Percentiles rank a stretch among this genome's conserved stretches.
Conservation (phyloP, 495 filamentous ascomycete species). For the Aspergillus carlsbadensis region DNA sequence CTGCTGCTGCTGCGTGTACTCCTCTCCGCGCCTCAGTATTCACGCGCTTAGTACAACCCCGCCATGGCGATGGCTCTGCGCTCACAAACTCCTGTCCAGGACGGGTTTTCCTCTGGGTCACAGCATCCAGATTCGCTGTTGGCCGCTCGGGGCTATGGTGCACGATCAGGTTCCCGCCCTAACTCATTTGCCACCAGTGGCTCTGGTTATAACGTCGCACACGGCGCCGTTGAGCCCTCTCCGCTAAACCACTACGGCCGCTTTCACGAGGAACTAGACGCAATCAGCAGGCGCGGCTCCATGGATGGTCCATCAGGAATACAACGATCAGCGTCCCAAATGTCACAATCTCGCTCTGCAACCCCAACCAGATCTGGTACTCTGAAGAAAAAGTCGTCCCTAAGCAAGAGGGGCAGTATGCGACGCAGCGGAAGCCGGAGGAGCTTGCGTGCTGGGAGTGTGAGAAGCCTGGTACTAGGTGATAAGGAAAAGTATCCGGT, state of each 20-base stretch:
- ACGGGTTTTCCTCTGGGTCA: slow-evolving; percentile 35
- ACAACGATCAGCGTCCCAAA: slow-evolving; percentile 52
- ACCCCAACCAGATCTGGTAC: slow-evolving; percentile 71
- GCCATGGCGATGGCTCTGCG: slow-evolving; percentile 43
- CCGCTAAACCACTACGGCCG: slow-evolving; percentile 46
- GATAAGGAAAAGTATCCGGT: slow-evolving; percentile 53
- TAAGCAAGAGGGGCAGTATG: slow-evolving; percentile 70
- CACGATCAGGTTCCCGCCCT: slow-evolving; percentile 35
- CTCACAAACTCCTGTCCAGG: slow-evolving; percentile 46
- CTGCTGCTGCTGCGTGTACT: slow-evolving; percentile 2
- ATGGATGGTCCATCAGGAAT: slow-evolving; percentile 48
- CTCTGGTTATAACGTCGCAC: slow-evolving; percentile 39
- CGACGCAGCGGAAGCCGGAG: slow-evolving; percentile 76
- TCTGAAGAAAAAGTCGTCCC: slow-evolving; percentile 79
- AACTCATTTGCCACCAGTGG: slow-evolving; percentile 38
- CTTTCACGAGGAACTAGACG: slow-evolving; percentile 74
- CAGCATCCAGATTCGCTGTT: slow-evolving; percentile 28
- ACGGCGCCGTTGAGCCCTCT: slow-evolving; percentile 39
- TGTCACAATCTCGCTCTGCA: slow-evolving; percentile 49
- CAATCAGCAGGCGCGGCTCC: slow-evolving; percentile 63
- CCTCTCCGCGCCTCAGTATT: slow-evolving; percentile 17
- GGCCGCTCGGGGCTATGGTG: slow-evolving; percentile 33
- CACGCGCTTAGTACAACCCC: slow-evolving; percentile 16
- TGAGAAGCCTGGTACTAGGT: slow-evolving; percentile 68
- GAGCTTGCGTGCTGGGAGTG: slow-evolving; percentile 76